Evolutionary conservation across 139 green algal species (phyloP).

Genomic region (Chlorella sp.): DNA sequence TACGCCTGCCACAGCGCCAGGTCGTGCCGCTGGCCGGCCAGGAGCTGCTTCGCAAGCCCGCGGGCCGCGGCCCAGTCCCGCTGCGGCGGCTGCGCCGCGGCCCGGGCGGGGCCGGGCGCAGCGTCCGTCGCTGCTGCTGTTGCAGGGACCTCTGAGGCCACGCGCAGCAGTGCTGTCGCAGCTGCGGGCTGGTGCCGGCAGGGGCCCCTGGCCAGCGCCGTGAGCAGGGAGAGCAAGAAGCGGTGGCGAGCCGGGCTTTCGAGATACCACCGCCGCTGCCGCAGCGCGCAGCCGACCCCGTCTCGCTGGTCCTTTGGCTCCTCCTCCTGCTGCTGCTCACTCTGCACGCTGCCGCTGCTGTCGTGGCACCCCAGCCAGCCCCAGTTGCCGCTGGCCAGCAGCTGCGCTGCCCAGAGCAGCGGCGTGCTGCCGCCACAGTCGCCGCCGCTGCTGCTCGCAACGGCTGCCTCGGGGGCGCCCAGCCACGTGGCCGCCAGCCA

Average conservation of each 20-base stretch:
- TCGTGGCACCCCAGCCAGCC: neutral
- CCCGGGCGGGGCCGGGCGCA: neutral
- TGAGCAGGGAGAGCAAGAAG: constrained; percentile 33
- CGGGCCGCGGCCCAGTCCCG: constrained; percentile 12
- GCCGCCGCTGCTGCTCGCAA: neutral
- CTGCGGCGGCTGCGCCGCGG: neutral
- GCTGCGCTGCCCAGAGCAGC: constrained; percentile 1
- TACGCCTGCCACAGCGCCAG: constrained; percentile 52
- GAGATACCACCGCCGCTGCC: constrained; percentile 29
- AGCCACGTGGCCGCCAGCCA: constrained; percentile 29
- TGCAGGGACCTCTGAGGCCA: constrained; percentile 6
- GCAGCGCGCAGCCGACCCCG: neutral
- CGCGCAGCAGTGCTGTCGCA: constrained; percentile 25
- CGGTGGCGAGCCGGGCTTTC: constrained; percentile 3
- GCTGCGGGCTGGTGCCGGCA: neutral
- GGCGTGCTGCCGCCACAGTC: neutral
- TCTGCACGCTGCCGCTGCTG: too few species aligned
- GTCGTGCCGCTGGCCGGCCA: constrained; percentile 44
- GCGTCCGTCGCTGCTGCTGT: neutral
- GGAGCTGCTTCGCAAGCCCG: constrained; percentile 46
- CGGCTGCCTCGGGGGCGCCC: constrained; percentile 10
- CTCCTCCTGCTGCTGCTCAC: neutral
- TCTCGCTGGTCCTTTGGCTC: neutral
- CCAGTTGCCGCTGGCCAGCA: neutral
- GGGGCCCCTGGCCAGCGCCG: constrained; percentile 20